Evolutionary conservation across 108 stramenopile species (phyloP).

Genomic region (Cyclotella atomus): DNA sequence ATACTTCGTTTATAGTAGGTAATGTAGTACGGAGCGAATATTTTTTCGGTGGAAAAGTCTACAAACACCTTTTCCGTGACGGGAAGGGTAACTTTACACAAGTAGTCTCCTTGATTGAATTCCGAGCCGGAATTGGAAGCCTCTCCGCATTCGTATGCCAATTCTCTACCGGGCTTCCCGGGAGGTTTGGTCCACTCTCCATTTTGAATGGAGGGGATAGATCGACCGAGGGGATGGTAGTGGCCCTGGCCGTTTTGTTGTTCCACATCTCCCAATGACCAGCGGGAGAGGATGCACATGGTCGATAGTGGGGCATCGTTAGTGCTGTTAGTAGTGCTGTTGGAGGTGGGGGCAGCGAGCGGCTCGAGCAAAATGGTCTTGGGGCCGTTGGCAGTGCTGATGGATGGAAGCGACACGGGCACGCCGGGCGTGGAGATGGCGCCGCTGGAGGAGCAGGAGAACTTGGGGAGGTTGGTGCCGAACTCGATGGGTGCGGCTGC

Average conservation of each 20-base stretch:
- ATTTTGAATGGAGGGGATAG: background rate
- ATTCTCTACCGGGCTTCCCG: background rate
- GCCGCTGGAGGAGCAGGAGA: slow-evolving; percentile 7
- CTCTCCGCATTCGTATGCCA: slow-evolving; percentile 20
- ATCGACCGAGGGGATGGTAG: slow-evolving; percentile 26
- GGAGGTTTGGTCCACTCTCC: slow-evolving; percentile 37
- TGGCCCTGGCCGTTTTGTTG: slow-evolving; percentile 10
- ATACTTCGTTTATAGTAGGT: slow-evolving; percentile 26
- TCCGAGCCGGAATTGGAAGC: slow-evolving; percentile 38
- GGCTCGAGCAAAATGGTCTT: slow-evolving; percentile 26
- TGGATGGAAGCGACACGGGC: slow-evolving; percentile 14
- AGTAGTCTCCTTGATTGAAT: slow-evolving; percentile 28
- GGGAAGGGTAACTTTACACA: slow-evolving; percentile 43
- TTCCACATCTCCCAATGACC: background rate
- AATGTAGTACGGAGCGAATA: slow-evolving; percentile 30
- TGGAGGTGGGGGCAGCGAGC: slow-evolving; percentile 1
- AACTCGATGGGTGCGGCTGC: slow-evolving; percentile 21
- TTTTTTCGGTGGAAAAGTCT: background rate
- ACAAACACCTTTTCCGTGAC: slow-evolving; percentile 2
- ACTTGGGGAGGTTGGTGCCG: background rate
- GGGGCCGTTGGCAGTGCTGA: slow-evolving; percentile 18
- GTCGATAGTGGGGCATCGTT: background rate
- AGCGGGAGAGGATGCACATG: slow-evolving; percentile 41
- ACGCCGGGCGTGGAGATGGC: slow-evolving; percentile 21
- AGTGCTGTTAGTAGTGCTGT: background rate